phyloP scores from a whole-genome alignment of 768 basidiomycete species.

The Chlorophyllum brunneum region DNA sequence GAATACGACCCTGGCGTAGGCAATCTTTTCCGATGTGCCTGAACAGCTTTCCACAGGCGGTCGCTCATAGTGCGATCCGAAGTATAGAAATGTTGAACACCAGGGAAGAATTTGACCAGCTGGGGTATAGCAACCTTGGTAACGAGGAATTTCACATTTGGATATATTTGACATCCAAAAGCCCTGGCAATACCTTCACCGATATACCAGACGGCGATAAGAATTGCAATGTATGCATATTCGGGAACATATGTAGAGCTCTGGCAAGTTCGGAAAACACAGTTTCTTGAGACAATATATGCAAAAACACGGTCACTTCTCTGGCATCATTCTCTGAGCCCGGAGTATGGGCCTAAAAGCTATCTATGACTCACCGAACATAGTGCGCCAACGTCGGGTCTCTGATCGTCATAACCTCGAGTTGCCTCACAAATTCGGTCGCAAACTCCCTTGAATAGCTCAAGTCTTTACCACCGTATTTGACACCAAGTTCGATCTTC shows the following conservation, averaged over 20 bases:
- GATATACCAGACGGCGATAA: neutral
- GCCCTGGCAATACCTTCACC: neutral
- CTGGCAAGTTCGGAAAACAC: neutral
- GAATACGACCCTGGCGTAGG: no score
- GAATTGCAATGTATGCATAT: neutral
- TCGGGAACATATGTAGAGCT: neutral
- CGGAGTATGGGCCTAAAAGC: neutral
- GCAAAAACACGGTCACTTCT: neutral
- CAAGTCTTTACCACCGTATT: neutral
- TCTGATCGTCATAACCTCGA: slow-evolving; percentile 16
- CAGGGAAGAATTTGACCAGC: neutral
- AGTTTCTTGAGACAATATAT: neutral
- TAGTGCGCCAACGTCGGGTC: slow-evolving; percentile 11
- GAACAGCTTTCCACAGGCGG: neutral
- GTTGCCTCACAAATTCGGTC: slow-evolving; percentile 14
- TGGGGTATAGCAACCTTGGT: neutral
- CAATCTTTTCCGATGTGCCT: neutral
- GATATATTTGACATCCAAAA: neutral
- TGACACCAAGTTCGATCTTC: slow-evolving; percentile 14
- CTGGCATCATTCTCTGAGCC: neutral
- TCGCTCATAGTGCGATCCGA: neutral
- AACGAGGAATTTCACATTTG: neutral
- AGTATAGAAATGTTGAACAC: neutral
- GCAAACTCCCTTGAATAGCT: slow-evolving; percentile 1
- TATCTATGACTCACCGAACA: slow-evolving; percentile 11